Percentiles rank a stretch among this genome's conserved stretches.
Evolutionary conservation across 805 yeast species (phyloP).

Genomic region (Saccharomycopsis sp.): DNA sequence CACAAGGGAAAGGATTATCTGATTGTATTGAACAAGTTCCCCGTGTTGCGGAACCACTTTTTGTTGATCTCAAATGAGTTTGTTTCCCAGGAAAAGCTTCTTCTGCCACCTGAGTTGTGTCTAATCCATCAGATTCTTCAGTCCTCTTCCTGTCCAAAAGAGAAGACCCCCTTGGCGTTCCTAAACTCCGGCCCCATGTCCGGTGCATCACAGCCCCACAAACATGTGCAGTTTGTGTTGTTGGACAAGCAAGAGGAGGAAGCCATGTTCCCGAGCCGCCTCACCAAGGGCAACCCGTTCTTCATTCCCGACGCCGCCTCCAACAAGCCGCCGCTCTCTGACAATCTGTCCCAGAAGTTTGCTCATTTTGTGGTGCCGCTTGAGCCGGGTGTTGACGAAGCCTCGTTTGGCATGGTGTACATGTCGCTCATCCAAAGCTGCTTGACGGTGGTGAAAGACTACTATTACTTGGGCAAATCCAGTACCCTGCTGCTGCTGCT

Average conservation of each 20-base stretch:
- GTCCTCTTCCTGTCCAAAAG: slow-evolving; percentile 26
- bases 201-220: slow-evolving; percentile 94
- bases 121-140: slow-evolving; percentile 48
- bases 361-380: slow-evolving; percentile 61
- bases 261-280: not conserved
- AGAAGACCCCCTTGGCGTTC: slow-evolving; percentile 64
- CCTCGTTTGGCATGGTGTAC: slow-evolving; percentile 55
- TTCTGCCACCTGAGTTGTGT: slow-evolving; percentile 60
- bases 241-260: slow-evolving; percentile 22
- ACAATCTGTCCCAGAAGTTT: slow-evolving; percentile 55
- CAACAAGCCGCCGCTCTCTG: slow-evolving; percentile 49
- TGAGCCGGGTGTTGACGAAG: slow-evolving; percentile 30
- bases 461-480: slow-evolving; percentile 22
- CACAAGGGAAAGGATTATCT: slow-evolving; percentile 42
- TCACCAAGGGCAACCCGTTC: no score
- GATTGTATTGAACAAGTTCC: slow-evolving; percentile 77
- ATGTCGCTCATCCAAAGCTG: slow-evolving; percentile 64
- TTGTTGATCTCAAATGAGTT: slow-evolving; percentile 70
- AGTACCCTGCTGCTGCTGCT: slow-evolving; percentile 29
- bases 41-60: slow-evolving; percentile 72
- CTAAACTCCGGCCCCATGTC: slow-evolving; percentile 81
- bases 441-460: slow-evolving; percentile 55
- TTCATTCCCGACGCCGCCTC: not conserved
- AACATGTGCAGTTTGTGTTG: slow-evolving; percentile 73
- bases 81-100: slow-evolving; percentile 61